Conservation (phyloP, 192 early-diverging fungal species). For the Podila horticola region DNA sequence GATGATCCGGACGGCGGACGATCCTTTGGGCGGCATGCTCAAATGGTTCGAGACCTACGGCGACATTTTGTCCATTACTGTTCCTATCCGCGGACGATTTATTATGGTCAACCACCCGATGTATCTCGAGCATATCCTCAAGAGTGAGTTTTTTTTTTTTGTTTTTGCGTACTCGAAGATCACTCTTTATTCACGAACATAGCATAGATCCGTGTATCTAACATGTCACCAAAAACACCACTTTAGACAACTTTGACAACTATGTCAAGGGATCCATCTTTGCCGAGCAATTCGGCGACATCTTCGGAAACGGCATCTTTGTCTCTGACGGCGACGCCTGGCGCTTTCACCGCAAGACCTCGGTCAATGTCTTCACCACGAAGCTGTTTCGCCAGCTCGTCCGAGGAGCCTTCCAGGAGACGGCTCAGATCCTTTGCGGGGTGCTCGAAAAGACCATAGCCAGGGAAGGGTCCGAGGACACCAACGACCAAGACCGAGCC, state of each 20-base stretch:
- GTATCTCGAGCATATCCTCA: neutral
- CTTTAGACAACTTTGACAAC: neutral
- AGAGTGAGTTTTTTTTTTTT: neutral
- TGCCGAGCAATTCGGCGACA: too few species aligned
- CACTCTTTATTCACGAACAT: neutral
- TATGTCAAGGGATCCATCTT: too few species aligned
- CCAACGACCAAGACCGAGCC: neutral
- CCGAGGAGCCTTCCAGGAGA: neutral
- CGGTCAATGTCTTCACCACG: neutral
- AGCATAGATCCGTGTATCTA: neutral
- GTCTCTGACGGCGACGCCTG: too few species aligned
- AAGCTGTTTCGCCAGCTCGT: neutral
- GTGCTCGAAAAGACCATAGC: neutral
- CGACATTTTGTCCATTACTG: neutral
- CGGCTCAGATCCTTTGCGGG: neutral
- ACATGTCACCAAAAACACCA: too few species aligned
- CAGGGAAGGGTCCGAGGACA: too few species aligned
- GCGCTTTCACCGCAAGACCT: constrained; percentile 36
- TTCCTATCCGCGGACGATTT: constrained; percentile 3
- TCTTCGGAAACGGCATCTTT: too few species aligned
- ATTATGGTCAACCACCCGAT: constrained; percentile 10
- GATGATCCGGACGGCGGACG: too few species aligned
- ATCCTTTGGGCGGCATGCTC: too few species aligned
- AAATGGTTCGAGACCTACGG: constrained; percentile 2
- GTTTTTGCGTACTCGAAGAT: too few species aligned